phyloP scores from a whole-genome alignment of 805 yeast genomes.

The Ogataea neopini region DNA sequence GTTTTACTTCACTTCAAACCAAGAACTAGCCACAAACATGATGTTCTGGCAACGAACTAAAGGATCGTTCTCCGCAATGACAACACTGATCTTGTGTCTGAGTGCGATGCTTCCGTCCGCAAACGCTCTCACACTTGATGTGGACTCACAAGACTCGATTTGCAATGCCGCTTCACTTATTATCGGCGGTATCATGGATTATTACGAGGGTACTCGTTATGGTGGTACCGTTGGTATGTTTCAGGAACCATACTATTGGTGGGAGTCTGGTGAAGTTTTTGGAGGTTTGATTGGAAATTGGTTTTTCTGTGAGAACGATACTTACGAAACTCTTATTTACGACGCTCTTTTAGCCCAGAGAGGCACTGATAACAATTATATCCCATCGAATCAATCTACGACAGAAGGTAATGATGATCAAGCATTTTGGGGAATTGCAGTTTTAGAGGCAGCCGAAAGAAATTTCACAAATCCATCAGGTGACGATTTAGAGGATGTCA shows the following conservation, averaged over 20 bases:
- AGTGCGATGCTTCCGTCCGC: background rate
- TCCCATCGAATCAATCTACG: conserved; percentile 78
- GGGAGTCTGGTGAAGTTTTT: conserved; percentile 87
- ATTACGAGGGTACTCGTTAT: conserved; percentile 63
- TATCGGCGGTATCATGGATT: conserved; percentile 75
- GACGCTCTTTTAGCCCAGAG: conserved; percentile 66
- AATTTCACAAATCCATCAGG: conserved; percentile 74
- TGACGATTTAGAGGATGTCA: conserved; percentile 18
- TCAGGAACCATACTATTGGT: conserved; percentile 79
- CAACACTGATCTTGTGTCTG: conserved; percentile 2
- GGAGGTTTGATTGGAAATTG: conserved; percentile 72
- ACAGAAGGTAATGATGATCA: conserved; percentile 95
- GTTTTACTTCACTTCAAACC: background rate
- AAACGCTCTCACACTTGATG: background rate
- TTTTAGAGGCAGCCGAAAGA: conserved; percentile 80
- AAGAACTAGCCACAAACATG: background rate
- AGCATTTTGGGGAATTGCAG: conserved; percentile 90
- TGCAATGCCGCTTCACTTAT: conserved; percentile 58
- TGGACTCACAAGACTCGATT: conserved; percentile 27
- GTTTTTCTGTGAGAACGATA: conserved; percentile 65
- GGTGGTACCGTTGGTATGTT: conserved; percentile 79
- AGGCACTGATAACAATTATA: conserved; percentile 63
- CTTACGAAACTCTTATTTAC: conserved; percentile 57
- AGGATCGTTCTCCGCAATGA: background rate
- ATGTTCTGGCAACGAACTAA: background rate